Evolutionary conservation across 1,284 basidiomycete genomes (phyloP).

Genomic region (Vanrija pseudolonga): DNA sequence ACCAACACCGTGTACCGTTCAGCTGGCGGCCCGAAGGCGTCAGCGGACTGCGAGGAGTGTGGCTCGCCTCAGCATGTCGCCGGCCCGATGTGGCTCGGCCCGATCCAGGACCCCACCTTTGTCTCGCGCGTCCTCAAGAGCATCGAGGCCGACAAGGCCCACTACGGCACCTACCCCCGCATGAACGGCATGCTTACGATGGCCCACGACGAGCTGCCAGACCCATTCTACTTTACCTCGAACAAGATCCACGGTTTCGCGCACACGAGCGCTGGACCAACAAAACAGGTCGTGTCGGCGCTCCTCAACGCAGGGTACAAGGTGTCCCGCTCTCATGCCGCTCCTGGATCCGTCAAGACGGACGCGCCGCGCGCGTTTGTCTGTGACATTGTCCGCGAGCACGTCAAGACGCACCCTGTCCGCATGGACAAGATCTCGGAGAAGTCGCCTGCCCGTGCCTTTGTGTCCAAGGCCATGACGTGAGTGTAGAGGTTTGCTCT

Average conservation of each 20-base stretch:
- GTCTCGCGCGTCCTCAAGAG: conserved; percentile 70
- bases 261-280: conserved; percentile 47
- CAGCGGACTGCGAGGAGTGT: conserved; percentile 74
- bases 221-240: conserved; percentile 90
- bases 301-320: conserved; percentile 79
- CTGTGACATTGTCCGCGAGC: conserved; percentile 78
- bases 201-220: conserved; percentile 78
- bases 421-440: conserved; percentile 73
- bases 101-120: conserved; percentile 76
- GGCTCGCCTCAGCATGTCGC: conserved; percentile 73
- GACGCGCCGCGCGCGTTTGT: conserved; percentile 68
- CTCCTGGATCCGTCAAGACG: conserved; percentile 86
- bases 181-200: conserved; percentile 96
- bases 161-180: conserved; percentile 74
- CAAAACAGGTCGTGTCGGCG: conserved; percentile 76
- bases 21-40: conserved; percentile 61
- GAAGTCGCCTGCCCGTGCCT: conserved; percentile 61
- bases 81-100: conserved; percentile 95
- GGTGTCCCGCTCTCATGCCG: conserved; percentile 86
- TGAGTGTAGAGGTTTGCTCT: conserved; percentile 44
- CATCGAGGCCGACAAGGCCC: conserved; percentile 56
- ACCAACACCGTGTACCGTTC: conserved; percentile 67
- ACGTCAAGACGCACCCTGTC: conserved; percentile 72
- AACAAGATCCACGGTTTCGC: conserved; percentile 67
- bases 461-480: conserved; percentile 66